These are phyloP conservation scores for Magnusiomyces starmeri DNA, from an alignment of 1,139 yeast species.

Conservation along the genomic window DNA sequence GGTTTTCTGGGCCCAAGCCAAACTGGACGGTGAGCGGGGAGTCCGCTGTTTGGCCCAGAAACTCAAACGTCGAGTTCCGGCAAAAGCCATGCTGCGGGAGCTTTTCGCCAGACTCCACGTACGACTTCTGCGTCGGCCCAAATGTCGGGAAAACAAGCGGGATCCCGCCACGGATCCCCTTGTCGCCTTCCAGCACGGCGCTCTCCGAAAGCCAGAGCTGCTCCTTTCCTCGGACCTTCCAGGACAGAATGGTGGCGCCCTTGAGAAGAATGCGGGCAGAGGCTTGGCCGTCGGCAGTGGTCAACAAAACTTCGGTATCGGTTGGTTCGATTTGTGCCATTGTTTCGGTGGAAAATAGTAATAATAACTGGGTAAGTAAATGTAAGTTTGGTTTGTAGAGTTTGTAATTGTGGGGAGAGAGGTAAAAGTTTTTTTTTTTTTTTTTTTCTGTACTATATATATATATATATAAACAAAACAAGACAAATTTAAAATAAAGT, in stretches of 20 bases:
- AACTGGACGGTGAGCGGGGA: conserved; percentile 71
- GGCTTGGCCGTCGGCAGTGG: conserved; percentile 47
- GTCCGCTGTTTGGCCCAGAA: conserved; percentile 68
- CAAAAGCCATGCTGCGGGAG: conserved; percentile 98
- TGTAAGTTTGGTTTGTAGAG: no score
- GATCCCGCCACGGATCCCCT: conserved; percentile 94
- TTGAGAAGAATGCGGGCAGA: conserved; percentile 61
- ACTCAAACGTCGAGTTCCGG: conserved; percentile 83
- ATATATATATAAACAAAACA: no score
- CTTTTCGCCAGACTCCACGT: conserved; percentile 6
- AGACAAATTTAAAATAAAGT: no score
- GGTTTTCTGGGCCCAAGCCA: conserved; percentile 79
- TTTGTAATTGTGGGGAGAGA: background rate
- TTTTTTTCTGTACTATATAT: no score
- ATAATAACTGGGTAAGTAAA: no score
- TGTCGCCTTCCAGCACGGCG: conserved; percentile 85
- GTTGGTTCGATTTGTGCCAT: conserved; percentile 56
- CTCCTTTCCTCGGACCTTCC: conserved; percentile 67
- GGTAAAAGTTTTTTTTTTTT: no score
- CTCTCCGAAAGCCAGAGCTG: conserved; percentile 50
- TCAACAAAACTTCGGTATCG: conserved; percentile 52
- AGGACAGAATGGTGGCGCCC: conserved; percentile 85
- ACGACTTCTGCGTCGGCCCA: conserved; percentile 49
- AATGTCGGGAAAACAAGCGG: conserved; percentile 93
- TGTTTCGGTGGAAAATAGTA: conserved; percentile 4